Evolutionary conservation across 2,329 filamentous ascomycete species (phyloP).

Genomic region (Myotisia sp.): DNA sequence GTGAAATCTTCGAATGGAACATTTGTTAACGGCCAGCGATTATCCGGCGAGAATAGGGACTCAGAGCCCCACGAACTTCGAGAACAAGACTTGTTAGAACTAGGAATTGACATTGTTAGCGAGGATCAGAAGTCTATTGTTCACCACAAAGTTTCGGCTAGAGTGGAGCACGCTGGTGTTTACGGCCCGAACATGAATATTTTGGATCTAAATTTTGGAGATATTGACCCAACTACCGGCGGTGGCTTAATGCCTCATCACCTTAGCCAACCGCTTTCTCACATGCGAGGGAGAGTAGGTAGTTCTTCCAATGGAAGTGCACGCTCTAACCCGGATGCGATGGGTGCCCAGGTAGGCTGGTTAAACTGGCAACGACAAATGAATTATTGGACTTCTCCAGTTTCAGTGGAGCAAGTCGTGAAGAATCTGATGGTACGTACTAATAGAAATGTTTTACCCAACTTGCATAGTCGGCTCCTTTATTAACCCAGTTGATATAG

Average conservation of each 20-base stretch:
- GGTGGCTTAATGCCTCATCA: conserved; percentile 57
- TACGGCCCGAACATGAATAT: conserved; percentile 53
- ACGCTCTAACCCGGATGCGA: conserved; percentile 40
- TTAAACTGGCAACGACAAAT: conserved; percentile 59
- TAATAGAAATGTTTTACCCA: background rate
- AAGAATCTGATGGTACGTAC: conserved; percentile 60
- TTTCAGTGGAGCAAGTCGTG: conserved; percentile 88
- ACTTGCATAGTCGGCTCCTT: background rate
- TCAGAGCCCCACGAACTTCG: conserved; percentile 89
- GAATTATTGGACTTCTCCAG: conserved; percentile 74
- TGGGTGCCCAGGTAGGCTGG: conserved; percentile 39
- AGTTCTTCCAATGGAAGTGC: conserved; percentile 54
- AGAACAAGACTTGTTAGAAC: conserved; percentile 78
- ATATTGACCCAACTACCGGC: conserved; percentile 66
- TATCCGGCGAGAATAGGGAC: conserved; percentile 89
- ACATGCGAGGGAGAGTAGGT: conserved; percentile 55
- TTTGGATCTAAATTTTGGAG: conserved; percentile 80
- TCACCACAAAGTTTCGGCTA: conserved; percentile 94
- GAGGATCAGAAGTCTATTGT: conserved; percentile 98
- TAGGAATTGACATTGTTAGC: conserved; percentile 96
- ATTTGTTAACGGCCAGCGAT: conserved; percentile 81
- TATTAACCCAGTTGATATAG: conserved; percentile 34
- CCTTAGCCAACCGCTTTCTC: conserved; percentile 48
- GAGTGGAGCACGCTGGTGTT: conserved; percentile 87
- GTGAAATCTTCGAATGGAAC: conserved; percentile 98